Conservation (phyloP, 371 early-diverging fungal species). For the Rhizoclosmatium hyalinum region DNA sequence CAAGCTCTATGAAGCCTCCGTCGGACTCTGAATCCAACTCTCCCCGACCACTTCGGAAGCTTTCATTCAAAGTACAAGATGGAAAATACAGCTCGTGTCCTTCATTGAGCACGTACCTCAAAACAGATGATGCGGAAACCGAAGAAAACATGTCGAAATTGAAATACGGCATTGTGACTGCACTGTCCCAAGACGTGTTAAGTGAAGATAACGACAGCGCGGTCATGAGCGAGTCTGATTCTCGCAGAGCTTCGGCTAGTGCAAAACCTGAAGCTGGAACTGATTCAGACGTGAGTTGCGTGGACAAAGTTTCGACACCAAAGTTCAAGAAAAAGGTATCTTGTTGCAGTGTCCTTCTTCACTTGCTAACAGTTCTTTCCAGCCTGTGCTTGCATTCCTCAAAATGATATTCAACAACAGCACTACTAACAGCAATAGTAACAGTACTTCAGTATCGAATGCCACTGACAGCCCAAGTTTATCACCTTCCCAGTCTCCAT, state of each 20-base stretch:
- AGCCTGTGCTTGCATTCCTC: constrained; percentile 25
- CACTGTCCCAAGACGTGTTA: background rate
- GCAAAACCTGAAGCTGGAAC: background rate
- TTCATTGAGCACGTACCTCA: background rate
- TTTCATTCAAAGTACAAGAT: background rate
- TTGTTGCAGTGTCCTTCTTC: background rate
- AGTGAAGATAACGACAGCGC: background rate
- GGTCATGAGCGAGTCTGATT: background rate
- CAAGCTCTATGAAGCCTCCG: constrained; percentile 1
- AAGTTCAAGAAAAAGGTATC: constrained; percentile 9
- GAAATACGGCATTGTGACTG: too few relatives aligned
- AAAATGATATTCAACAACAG: constrained; percentile 24
- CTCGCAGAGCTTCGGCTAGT: background rate
- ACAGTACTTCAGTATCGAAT: background rate
- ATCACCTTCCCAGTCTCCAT: background rate
- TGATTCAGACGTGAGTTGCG: background rate
- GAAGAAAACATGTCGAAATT: too few relatives aligned
- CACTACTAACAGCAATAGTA: background rate
- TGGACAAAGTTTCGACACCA: background rate
- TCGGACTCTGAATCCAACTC: background rate
- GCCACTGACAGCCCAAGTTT: background rate
- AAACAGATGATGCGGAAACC: too few relatives aligned
- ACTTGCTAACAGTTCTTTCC: background rate
- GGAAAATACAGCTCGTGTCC: background rate
- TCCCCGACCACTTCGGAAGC: background rate